Percentiles rank a stretch among this genome's conserved stretches.
Conservation (phyloP, 1,284 basidiomycete species). For the Pascua guehoae region DNA sequence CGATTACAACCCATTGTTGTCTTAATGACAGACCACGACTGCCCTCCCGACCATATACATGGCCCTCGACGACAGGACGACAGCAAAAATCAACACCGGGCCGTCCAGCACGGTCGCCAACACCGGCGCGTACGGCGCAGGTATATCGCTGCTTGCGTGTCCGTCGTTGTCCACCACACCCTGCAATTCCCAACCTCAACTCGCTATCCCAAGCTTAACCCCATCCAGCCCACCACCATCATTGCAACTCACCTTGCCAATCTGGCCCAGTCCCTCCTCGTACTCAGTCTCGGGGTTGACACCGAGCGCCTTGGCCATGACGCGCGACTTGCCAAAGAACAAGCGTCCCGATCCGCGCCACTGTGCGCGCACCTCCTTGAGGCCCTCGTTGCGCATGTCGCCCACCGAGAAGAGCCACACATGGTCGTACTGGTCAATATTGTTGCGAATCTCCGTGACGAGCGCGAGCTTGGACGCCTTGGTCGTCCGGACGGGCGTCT, state of each 20-base stretch:
- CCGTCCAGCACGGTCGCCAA: too few species aligned
- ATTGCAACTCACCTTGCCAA: slow-evolving; percentile 64
- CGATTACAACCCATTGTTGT: too few species aligned
- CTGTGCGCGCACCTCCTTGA: slow-evolving; percentile 86
- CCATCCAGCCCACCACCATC: too few species aligned
- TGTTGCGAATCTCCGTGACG: slow-evolving; percentile 67
- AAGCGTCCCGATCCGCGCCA: slow-evolving; percentile 93
- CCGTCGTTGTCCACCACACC: too few species aligned
- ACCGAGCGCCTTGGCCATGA: slow-evolving; percentile 96
- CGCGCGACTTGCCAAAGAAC: slow-evolving; percentile 87
- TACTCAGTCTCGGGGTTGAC: slow-evolving; percentile 83
- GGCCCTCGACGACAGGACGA: too few species aligned
- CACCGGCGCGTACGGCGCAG: too few species aligned
- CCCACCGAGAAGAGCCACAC: slow-evolving; percentile 94
- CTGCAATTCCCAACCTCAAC: too few species aligned
- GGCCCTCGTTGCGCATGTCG: slow-evolving; percentile 88
- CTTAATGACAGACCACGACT: too few species aligned
- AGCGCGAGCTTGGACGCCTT: slow-evolving; percentile 73
- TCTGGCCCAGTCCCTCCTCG: slow-evolving; percentile 69
- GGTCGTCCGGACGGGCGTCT: slow-evolving; percentile 55
- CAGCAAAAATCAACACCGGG: too few species aligned
- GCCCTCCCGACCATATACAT: too few species aligned
- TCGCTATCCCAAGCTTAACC: too few species aligned
- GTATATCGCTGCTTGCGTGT: too few species aligned
- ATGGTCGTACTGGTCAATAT: slow-evolving; percentile 78